Base-by-base conservation (phyloP, 1,284 basidiomycete species). In the Mycosarcoma mackinlayi region DNA sequence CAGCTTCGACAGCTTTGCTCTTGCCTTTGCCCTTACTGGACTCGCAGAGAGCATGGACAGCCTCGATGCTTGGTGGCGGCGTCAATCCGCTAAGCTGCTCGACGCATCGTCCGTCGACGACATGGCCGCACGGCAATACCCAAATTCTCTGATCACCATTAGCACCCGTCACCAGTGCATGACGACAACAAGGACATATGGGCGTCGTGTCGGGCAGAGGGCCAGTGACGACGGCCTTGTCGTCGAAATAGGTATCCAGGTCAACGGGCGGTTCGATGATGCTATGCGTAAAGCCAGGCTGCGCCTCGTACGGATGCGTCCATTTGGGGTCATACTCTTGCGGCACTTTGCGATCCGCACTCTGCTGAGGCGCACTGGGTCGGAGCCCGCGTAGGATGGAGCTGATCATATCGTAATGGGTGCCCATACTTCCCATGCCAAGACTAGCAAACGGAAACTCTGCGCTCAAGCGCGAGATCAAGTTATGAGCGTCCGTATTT, bases 201-300 rank as follows among this genome's bases (percentile, higher is more conserved):
- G 76, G 76, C 6, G 76, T 79, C 8, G 73, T 79, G 10, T 79
- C 64, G 4, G 76, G 76, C 24, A 80, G 27, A 1, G 77, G 75
- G 4, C 67, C 77, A 13, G 73, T 69, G 18, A 76, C 72, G 25
- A 70, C 62, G 10, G 59, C 59, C 33, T 76, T 64, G 56, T 75
- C 77, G n/a, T 70, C 69, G 11, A 70, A 65, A 31, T 72, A 68
- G 6, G 64, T 70, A 5, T 80, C 78, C 16, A 80, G 61, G 40
- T 80, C 78, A 38, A 80, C 60, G 7, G 78, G 73, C 16, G 78
- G 78, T 63, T 79, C 78, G 30, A 78, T 62, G 41, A 80, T 67
- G 37, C 45, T 54, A 14, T 76, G 61, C 16, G 69, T 60, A 47
- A 74, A 76, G 9, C 64, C 63, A 5, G 62, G 35, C 37, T 49